These are phyloP conservation scores for Cercospora janseana DNA, from an alignment of 2,329 filamentous ascomycete species.

Conservation along the genomic window DNA sequence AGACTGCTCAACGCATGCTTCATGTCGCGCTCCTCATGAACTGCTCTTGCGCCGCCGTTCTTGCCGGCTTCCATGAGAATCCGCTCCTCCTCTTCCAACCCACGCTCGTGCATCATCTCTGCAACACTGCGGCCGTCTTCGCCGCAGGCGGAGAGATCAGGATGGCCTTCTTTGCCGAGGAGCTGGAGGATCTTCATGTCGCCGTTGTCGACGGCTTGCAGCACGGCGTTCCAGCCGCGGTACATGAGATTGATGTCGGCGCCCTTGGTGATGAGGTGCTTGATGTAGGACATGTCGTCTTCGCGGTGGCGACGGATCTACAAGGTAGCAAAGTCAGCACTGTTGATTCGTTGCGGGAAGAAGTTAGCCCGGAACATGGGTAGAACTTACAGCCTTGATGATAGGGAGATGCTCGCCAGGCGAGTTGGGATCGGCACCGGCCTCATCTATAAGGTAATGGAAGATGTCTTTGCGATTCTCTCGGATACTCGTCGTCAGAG, in stretches of 20 bases:
- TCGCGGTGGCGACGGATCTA: slow-evolving; percentile 56
- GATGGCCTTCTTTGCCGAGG: slow-evolving; percentile 50
- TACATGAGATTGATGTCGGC: slow-evolving; percentile 68
- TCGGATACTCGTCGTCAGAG: slow-evolving; percentile 65
- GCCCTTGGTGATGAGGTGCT: slow-evolving; percentile 61
- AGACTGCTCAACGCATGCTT: slow-evolving; percentile 20
- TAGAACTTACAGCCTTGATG: slow-evolving; percentile 55
- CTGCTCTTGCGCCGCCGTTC: not conserved
- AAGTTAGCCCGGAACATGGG: not conserved
- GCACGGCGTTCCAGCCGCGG: slow-evolving; percentile 63
- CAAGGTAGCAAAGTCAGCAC: not conserved
- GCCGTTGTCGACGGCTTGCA: slow-evolving; percentile 65
- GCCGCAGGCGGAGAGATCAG: slow-evolving; percentile 54
- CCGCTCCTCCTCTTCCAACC: slow-evolving; percentile 53
- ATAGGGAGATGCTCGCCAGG: slow-evolving; percentile 70
- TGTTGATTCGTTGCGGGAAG: not conserved
- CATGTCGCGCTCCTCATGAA: slow-evolving; percentile 18
- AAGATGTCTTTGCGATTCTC: slow-evolving; percentile 63
- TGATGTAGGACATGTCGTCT: slow-evolving; percentile 59
- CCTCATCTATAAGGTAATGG: slow-evolving; percentile 56
- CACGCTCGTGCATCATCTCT: slow-evolving; percentile 58
- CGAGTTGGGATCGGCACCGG: slow-evolving; percentile 62
- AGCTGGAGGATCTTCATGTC: slow-evolving; percentile 55
- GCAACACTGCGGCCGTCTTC: slow-evolving; percentile 56
- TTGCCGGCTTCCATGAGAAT: slow-evolving; percentile 24